phyloP scores from a whole-genome alignment of 2,329 filamentous ascomycete genomes.

The Plenodomus tracheiphilus region DNA sequence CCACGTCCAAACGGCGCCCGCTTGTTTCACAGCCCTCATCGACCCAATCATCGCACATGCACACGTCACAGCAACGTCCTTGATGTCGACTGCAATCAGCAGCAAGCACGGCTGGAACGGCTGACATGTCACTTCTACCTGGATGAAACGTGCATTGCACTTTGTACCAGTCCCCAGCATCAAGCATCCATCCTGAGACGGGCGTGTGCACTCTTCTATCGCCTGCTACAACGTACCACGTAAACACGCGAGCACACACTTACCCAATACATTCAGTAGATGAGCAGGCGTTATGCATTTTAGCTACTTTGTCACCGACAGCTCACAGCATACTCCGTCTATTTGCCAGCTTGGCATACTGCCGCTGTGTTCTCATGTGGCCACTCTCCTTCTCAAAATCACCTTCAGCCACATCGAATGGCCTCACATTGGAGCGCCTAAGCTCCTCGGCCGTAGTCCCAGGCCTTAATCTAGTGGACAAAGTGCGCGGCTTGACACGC shows the following conservation, averaged over 20 bases:
- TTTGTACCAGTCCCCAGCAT: no score
- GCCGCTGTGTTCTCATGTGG: conserved; percentile 34
- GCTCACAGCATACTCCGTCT: conserved; percentile 42
- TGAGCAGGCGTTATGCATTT: background rate
- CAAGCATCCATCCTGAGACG: no score
- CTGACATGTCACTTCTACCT: no score
- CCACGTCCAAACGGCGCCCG: no score
- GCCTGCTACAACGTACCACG: no score
- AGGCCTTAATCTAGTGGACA: conserved; percentile 17
- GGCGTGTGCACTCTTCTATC: no score
- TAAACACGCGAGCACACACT: no score
- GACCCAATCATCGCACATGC: background rate
- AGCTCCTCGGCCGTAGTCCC: conserved; percentile 23
- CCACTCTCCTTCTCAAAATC: conserved; percentile 42
- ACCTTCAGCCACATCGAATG: conserved; percentile 21
- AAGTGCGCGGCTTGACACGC: conserved; percentile 14
- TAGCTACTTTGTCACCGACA: background rate
- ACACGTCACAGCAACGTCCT: background rate
- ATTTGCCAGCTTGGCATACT: conserved; percentile 43
- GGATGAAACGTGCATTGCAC: no score
- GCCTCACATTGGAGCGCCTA: conserved; percentile 15
- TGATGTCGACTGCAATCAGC: no score
- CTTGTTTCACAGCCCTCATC: background rate
- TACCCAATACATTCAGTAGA: no score
- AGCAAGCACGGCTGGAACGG: no score